A percentile compares a stretch with the other conserved stretches of the same genome.
Evolutionary conservation across 192 early-diverging fungal genomes (phyloP).

Genomic region (Cetraspora pellucida): DNA sequence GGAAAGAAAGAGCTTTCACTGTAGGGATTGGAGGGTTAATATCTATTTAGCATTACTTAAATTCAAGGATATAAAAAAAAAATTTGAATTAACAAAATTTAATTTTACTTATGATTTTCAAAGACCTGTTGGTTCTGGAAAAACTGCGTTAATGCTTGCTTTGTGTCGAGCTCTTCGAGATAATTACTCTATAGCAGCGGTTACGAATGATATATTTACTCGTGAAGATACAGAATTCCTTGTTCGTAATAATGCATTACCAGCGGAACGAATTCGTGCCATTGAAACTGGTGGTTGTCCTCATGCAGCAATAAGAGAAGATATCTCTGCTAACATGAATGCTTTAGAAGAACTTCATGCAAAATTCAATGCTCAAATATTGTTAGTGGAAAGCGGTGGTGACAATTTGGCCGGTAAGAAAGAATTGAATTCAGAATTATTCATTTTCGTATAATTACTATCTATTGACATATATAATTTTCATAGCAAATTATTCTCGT

Average conservation of each 20-base stretch:
- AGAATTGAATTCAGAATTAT: neutral
- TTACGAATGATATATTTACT: constrained; percentile 99
- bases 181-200: constrained; percentile 81
- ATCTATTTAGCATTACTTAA: neutral
- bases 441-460: neutral
- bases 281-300: constrained; percentile 98
- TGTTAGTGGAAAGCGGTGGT: constrained; percentile 92
- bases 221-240: constrained; percentile 96
- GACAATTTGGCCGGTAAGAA: constrained; percentile 76
- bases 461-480: neutral
- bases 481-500: constrained; percentile 72
- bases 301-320: constrained; percentile 93
- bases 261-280: constrained; percentile 84
- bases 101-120: too few relatives aligned
- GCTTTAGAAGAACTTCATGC: constrained; percentile 86
- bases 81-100: neutral
- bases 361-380: constrained; percentile 79
- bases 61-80: constrained; percentile 12
- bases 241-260: constrained; percentile 84
- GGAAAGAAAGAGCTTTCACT: constrained; percentile 91
- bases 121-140: constrained; percentile 93
- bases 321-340: constrained; percentile 92
- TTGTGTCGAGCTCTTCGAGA: constrained; percentile 84
- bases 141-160: constrained; percentile 90
- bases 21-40: constrained; percentile 89